Conservation (phyloP, 176 grass and related monocot genomes). For the Aegilops speltoides region DNA sequence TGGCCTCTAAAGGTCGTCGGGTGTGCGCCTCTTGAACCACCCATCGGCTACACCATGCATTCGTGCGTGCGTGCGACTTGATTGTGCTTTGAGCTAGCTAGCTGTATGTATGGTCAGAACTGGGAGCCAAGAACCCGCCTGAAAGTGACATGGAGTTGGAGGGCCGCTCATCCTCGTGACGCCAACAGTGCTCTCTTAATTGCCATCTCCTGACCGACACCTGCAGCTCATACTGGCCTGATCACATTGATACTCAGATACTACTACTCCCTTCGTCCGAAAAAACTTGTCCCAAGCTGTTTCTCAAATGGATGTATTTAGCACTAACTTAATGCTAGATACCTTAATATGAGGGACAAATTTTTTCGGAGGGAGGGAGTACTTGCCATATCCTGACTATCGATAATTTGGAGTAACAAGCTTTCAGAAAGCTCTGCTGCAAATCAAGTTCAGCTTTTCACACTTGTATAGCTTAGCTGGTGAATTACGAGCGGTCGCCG, state of each 20-base stretch:
- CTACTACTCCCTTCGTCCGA: too few species aligned
- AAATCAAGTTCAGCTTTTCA: background rate
- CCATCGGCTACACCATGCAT: slow-evolving; percentile 4
- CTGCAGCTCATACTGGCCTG: background rate
- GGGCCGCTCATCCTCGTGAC: slow-evolving; percentile 11
- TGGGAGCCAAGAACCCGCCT: background rate
- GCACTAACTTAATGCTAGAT: too few species aligned
- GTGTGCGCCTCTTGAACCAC: background rate
- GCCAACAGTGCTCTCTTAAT: background rate
- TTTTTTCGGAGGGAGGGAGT: too few species aligned
- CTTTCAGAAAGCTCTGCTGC: background rate
- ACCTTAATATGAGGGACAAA: too few species aligned
- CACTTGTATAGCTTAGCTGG: background rate
- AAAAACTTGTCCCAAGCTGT: too few species aligned
- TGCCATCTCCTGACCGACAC: background rate
- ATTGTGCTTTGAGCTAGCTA: background rate
- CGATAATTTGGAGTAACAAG: too few species aligned
- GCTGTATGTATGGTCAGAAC: background rate
- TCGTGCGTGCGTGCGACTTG: background rate
- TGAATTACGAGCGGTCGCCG: background rate
- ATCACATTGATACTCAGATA: background rate
- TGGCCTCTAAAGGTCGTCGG: background rate
- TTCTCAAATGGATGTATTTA: too few species aligned
- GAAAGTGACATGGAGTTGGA: background rate
- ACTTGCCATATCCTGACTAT: too few species aligned